Evolutionary conservation across 2,329 filamentous ascomycete species (phyloP).

Genomic region (Nemania diffusa): DNA sequence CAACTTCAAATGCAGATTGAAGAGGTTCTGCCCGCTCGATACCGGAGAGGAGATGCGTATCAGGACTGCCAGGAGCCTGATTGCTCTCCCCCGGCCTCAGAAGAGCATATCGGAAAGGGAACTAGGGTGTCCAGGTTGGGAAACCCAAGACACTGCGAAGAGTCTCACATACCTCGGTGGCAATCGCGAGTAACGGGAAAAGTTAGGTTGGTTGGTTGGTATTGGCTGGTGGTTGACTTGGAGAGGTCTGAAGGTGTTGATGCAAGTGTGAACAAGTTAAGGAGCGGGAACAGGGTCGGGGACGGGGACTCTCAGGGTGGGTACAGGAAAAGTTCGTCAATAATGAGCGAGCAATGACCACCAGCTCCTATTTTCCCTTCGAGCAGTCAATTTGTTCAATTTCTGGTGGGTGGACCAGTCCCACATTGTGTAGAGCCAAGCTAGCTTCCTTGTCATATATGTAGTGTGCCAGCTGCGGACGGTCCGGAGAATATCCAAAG

Average conservation of each 20-base stretch:
- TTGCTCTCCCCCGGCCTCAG: slow-evolving; percentile 71
- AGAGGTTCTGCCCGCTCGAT: slow-evolving; percentile 77
- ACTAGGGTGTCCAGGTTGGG: slow-evolving; percentile 46
- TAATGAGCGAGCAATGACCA: slow-evolving; percentile 20
- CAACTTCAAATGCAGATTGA: slow-evolving; percentile 59
- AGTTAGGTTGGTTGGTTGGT: slow-evolving; percentile 3
- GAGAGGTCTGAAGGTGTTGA: slow-evolving; percentile 37
- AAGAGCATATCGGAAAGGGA: slow-evolving; percentile 45
- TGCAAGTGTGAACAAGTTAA: slow-evolving; percentile 37
- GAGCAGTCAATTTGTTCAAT: slow-evolving; percentile 31
- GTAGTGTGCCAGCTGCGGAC: slow-evolving; percentile 15
- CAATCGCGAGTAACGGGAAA: slow-evolving; percentile 26
- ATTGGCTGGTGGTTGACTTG: slow-evolving; percentile 41
- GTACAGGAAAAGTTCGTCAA: slow-evolving; percentile 29
- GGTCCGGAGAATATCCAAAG: slow-evolving; percentile 12
- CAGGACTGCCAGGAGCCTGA: slow-evolving; percentile 56
- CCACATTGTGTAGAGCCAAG: neutral
- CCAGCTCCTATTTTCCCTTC: slow-evolving; percentile 31
- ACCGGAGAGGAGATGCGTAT: slow-evolving; percentile 73
- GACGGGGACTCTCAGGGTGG: slow-evolving; percentile 17
- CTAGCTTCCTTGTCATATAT: slow-evolving; percentile 10
- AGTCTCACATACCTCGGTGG: slow-evolving; percentile 59
- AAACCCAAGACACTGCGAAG: slow-evolving; percentile 48
- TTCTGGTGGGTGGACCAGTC: slow-evolving; percentile 25
- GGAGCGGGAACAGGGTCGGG: neutral